These are phyloP conservation scores for Pleoardoris graminearum DNA, from an alignment of 2,329 filamentous ascomycete genomes.

Conservation along the genomic window DNA sequence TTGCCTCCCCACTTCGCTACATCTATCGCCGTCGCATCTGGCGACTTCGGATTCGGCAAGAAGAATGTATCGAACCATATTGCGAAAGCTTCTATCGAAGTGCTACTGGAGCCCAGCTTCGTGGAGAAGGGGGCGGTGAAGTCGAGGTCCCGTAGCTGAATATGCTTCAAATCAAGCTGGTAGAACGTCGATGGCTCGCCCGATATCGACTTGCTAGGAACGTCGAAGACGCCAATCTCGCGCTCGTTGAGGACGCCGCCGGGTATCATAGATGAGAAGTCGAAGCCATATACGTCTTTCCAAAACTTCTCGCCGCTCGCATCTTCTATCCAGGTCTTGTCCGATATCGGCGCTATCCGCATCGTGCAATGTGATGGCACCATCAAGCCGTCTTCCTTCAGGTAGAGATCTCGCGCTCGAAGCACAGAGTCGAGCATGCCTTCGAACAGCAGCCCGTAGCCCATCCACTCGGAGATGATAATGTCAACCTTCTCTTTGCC, in stretches of 20 bases:
- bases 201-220: conserved; percentile 31
- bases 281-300: conserved; percentile 91
- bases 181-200: conserved; percentile 69
- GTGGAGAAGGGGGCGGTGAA: conserved; percentile 73
- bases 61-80: conserved; percentile 98
- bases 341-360: conserved; percentile 77
- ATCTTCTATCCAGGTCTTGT: conserved; percentile 75
- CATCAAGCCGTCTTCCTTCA: conserved; percentile 78
- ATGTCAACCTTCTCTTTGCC: conserved; percentile 72
- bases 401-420: conserved; percentile 83
- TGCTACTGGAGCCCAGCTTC: conserved; percentile 63
- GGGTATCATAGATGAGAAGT: conserved; percentile 87
- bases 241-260: conserved; percentile 74
- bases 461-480: conserved; percentile 98
- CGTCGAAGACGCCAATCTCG: conserved; percentile 40
- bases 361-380: conserved; percentile 85
- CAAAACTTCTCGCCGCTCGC: conserved; percentile 73
- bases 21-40: conserved; percentile 48
- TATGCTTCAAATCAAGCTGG: conserved; percentile 74
- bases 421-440: conserved; percentile 94
- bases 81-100: conserved; percentile 80
- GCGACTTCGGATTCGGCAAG: conserved; percentile 56
- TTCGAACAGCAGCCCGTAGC: conserved; percentile 89
- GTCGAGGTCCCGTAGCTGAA: conserved; percentile 70
- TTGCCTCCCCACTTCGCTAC: conserved; percentile 64